Percentiles rank a stretch among this genome's conserved stretches.
Conservation (phyloP, 441 rosid genomes). For the Pelargonium fulgidum region DNA sequence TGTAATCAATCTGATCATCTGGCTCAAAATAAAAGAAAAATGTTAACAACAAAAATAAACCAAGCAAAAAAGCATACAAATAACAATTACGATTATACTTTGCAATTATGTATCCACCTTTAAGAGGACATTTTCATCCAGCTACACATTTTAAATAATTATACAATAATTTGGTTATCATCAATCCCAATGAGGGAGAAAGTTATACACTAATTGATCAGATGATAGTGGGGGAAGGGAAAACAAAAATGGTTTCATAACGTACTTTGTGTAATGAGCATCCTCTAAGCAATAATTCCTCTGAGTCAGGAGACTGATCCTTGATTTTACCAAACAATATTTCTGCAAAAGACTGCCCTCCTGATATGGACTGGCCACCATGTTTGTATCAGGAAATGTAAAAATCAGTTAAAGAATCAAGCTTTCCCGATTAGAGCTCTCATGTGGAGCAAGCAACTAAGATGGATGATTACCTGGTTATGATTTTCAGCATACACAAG, state of each 20-base stretch:
- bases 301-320: conserved; percentile 41
- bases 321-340: conserved; percentile 57
- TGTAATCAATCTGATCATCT: conserved; percentile 89
- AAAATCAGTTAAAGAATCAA: conserved; percentile 14
- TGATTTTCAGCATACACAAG: conserved; percentile 74
- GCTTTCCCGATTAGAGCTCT: too few species aligned
- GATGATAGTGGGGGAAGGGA: conserved; percentile 12
- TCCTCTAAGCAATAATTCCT: conserved; percentile 50
- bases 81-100: neutral
- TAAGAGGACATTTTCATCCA: neutral
- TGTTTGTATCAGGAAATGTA: conserved; percentile 16
- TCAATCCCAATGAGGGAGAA: too few species aligned
- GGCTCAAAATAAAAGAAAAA: conserved; percentile 28
- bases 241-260: conserved; percentile 16
- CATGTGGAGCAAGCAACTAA: conserved; percentile 12
- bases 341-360: conserved; percentile 88
- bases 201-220: neutral
- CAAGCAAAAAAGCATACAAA: conserved; percentile 8
- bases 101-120: neutral
- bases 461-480: conserved; percentile 54
- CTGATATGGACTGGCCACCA: conserved; percentile 71
- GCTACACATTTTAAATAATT: neutral
- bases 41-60: conserved; percentile 16
- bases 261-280: conserved; percentile 69
- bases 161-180: neutral